Evolutionary conservation across 768 basidiomycete genomes (phyloP), one percentile per base, ranked within the genome.

Genomic region (Pholiota molesta): DNA sequence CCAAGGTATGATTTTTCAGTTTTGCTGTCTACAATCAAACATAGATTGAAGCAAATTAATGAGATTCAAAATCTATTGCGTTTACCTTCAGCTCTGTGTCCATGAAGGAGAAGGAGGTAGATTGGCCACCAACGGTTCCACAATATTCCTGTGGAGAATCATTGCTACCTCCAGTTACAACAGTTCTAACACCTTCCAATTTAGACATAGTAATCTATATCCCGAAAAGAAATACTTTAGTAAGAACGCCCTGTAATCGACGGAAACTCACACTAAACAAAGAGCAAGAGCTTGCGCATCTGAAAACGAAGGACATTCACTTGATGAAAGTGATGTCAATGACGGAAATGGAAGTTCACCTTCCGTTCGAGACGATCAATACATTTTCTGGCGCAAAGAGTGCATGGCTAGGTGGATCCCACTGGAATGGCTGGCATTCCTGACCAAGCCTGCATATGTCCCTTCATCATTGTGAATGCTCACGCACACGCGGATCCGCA

Each of bases 111-210:
- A 83, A 87, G 64, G 82, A 80, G 1, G 82, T 81, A 4, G 83
- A 85, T 71, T 88, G 83, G 0, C 86, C 86, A n/a, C 85, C 86
- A 31, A 87, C 86, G 39, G 79, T 83, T 19, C 86, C 86, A 63
- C 84, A 86, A 67, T 86, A 87, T 66, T 86, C 79, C 65, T 87
- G 86, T 40, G 69, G 71, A 9, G 79, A 71, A 53, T 72, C 77
- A 11, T 76, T 68, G 66, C 79, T 79, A 37, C 86, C 86, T 26
- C 85, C 85, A n/a, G 84, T 65, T 3, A 87, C 84, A n/a, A 83
- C 81, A 7, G 82, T 85, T 66, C 75, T 83, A 26, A 79, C 81
- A 33, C 84, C 84, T 62, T 87, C 84, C 42, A 79, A 73, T 69
- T 87, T 87, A 0, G 80, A 71, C 84, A 88, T 85, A 23, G 84